Conservation (phyloP, 805 yeast genomes). For the Saccharomycopsis amapae region DNA sequence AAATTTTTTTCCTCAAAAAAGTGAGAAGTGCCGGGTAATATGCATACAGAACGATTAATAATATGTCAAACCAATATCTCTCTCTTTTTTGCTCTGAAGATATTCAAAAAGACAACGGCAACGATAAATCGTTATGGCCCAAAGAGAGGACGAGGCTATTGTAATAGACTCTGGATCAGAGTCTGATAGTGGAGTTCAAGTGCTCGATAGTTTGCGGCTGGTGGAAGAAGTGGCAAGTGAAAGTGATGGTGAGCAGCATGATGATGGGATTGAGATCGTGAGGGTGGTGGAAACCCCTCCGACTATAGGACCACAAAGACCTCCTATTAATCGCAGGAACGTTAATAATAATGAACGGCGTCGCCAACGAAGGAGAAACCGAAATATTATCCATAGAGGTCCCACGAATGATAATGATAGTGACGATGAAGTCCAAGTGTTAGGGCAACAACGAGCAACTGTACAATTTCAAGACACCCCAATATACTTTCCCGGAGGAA, state of each 20-base stretch:
- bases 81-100: too few species aligned
- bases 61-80: too few species aligned
- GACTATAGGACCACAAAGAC: not conserved
- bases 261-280: not conserved
- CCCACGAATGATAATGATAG: not conserved
- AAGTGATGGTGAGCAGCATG: not conserved
- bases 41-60: too few species aligned
- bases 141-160: not conserved
- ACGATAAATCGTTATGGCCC: too few species aligned
- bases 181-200: slow-evolving; percentile 3
- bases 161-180: not conserved
- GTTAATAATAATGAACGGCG: not conserved
- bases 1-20: too few species aligned
- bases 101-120: too few species aligned
- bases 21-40: too few species aligned
- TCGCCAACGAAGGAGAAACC: not conserved
- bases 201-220: not conserved
- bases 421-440: slow-evolving; percentile 19
- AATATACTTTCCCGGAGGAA: slow-evolving; percentile 12
- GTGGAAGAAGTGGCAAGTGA: slow-evolving; percentile 3
- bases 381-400: not conserved
- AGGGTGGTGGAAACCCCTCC: not conserved
- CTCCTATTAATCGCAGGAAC: not conserved
- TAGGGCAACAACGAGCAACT: slow-evolving; percentile 16
- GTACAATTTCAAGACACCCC: slow-evolving; percentile 14